phyloP scores from a whole-genome alignment of 441 rosid species.

The Adansonia madagascariensis region DNA sequence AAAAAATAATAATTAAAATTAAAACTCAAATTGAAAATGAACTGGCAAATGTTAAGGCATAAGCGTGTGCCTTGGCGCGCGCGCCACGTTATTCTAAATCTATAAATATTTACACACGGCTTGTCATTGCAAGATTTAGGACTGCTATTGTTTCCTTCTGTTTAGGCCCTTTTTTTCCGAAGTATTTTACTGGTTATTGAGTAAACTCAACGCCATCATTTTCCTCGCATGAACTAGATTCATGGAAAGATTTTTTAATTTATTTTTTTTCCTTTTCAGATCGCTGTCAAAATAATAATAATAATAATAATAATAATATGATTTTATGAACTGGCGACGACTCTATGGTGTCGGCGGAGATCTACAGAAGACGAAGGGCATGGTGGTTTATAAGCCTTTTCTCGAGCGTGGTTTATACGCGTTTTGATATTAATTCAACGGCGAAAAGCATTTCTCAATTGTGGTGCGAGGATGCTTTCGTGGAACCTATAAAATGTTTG shows the following conservation, averaged over 20 bases:
- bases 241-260: conserved; percentile 9
- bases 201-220: conserved; percentile 51
- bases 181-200: conserved; percentile 39
- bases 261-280: conserved; percentile 5
- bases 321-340: conserved; percentile 18
- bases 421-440: background rate
- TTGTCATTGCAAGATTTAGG: conserved; percentile 22
- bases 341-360: conserved; percentile 46
- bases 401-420: background rate
- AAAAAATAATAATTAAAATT: background rate
- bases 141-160: conserved; percentile 24
- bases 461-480: background rate
- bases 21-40: conserved; percentile 29
- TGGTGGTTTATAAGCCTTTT: background rate
- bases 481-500: background rate
- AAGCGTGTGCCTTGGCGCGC: background rate
- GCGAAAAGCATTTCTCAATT: background rate
- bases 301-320: background rate
- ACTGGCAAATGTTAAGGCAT: conserved; percentile 38
- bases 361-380: conserved; percentile 6
- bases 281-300: too few species aligned
- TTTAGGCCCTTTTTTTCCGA: conserved; percentile 3
- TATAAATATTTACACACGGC: background rate
- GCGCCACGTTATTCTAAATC: background rate
- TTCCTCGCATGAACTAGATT: conserved; percentile 46